Evolutionary conservation across 768 basidiomycete genomes (phyloP), one percentile per base, ranked within the genome.

Genomic region (Suillus plorans): DNA sequence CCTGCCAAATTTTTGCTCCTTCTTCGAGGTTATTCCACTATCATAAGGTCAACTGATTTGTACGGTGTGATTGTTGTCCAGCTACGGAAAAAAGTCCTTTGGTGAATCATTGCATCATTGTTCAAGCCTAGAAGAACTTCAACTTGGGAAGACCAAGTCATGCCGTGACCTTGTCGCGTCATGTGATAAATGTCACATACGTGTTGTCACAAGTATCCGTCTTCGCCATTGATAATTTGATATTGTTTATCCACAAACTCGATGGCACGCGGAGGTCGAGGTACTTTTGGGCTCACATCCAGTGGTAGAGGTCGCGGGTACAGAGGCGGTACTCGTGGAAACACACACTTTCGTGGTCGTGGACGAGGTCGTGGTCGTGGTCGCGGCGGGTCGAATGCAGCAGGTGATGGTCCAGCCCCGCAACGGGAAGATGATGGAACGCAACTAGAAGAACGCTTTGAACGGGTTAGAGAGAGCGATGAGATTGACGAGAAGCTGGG

Each of bases 401-500:
- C 73, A 34, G 81, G 78, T 58, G 86, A 87, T 41, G 77, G 82
- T 25, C 77, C 78, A 25, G 84, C 80, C 22, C 87, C 86, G 6
- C 83, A 85, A 72, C 85, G 93, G 67, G 94, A 94, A 74, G 95
- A 97, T 66, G 96, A 98, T 70, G 96, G 94, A 16, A 94, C 92
- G 1, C 89, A 90, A 60, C 84, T 90, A 6, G 91, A 88, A 8
- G 96, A 97, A 69, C 82, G 87, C 68, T 96, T 97, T 72, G 96
- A 98, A 72, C 87, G 86, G 68, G 87, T 90, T 6, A 78, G 82
- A 41, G 69, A 92, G 20, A 81, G 79, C 67, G 95, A 99, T 75
- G 94, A 97, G 70, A 86, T 98, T 22, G 97, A 99, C 72, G 94
- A 94, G 78, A 94, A 92, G 75, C 80, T 99, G 20, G 97, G 97